Evolutionary conservation across 305 asterid genomes (phyloP).

Genomic region (Fraxinus sp.): DNA sequence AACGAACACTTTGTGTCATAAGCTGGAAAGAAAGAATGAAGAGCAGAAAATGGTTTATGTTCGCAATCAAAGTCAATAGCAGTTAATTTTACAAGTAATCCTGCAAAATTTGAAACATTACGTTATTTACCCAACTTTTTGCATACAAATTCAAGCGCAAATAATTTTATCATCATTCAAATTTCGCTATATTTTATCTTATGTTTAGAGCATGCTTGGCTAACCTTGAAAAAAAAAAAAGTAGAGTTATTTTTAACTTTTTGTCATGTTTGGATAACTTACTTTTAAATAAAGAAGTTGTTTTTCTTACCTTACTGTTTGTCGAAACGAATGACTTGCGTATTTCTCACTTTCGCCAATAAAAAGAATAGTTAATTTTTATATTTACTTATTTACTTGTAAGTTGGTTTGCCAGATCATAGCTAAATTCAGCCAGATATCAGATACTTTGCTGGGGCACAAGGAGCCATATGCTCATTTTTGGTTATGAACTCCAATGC

Average conservation of each 20-base stretch:
- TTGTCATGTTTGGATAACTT: not conserved
- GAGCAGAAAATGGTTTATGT: not conserved
- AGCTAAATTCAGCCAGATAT: not conserved
- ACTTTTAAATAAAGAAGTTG: not conserved
- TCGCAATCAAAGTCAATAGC: not conserved
- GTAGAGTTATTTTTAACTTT: not conserved
- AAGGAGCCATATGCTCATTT: not conserved
- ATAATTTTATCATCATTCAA: not conserved
- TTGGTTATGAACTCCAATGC: not conserved
- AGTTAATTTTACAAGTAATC: not conserved
- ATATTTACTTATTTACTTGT: not conserved
- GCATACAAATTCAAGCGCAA: not conserved
- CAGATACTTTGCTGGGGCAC: not conserved
- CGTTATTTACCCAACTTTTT: not conserved
- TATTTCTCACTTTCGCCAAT: not conserved
- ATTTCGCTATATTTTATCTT: not conserved
- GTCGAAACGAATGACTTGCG: not conserved
- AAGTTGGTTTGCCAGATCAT: not conserved
- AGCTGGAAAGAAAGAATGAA: not conserved
- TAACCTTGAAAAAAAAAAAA: not conserved
- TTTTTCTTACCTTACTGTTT: not conserved
- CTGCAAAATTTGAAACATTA: not conserved
- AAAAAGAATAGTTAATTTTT: not conserved
- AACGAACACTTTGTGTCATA: not conserved
- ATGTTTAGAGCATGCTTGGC: not conserved